These are phyloP conservation scores for Fusarium sp. DNA, from an alignment of 2,329 filamentous ascomycete genomes.

Conservation along the genomic window DNA sequence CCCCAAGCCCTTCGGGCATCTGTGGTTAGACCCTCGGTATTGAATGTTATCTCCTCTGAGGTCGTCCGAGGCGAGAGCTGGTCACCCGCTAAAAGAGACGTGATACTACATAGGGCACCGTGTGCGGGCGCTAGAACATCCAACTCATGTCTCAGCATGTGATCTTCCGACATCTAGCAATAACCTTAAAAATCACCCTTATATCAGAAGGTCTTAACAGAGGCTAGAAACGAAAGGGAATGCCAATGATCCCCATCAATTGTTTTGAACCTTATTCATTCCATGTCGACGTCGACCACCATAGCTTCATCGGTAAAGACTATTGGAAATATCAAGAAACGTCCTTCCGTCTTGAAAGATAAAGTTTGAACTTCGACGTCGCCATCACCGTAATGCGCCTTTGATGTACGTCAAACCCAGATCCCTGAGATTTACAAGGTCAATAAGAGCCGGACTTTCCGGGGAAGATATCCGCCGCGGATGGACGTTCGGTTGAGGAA, in stretches of 20 bases:
- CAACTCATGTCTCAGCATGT: too few species aligned
- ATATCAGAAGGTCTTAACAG: background rate
- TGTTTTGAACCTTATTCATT: background rate
- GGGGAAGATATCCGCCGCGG: background rate
- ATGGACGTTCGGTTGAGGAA: background rate
- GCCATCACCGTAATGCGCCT: background rate
- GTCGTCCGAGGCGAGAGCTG: too few species aligned
- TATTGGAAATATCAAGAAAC: too few species aligned
- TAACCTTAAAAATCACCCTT: background rate
- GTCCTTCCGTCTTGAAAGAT: too few species aligned
- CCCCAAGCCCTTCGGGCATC: too few species aligned
- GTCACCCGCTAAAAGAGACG: too few species aligned
- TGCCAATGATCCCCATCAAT: accelerated
- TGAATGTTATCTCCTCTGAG: too few species aligned
- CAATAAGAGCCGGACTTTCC: background rate
- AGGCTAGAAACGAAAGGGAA: background rate
- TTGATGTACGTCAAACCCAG: background rate
- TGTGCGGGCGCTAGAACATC: too few species aligned
- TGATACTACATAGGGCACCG: too few species aligned
- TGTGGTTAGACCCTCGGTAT: too few species aligned
- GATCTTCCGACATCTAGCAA: background rate
- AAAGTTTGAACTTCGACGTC: background rate
- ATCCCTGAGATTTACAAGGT: background rate
- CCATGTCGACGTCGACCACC: background rate
- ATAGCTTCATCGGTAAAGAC: too few species aligned